Evolutionary conservation across 169 alveolate species (phyloP).

Genomic region (Plasmodium adleri): DNA sequence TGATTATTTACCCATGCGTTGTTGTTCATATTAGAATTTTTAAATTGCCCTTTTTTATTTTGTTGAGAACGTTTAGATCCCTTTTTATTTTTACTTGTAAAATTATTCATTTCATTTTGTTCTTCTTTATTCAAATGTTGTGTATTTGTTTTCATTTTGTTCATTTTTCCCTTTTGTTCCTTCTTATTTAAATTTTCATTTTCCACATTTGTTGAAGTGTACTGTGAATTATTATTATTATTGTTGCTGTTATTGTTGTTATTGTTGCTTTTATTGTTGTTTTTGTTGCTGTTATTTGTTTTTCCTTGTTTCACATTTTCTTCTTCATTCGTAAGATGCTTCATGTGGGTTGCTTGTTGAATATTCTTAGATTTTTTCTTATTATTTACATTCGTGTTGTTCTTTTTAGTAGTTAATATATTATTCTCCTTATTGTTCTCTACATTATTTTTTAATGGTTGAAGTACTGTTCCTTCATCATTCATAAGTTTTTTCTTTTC

Average conservation of each 20-base stretch:
- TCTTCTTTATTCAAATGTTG: neutral
- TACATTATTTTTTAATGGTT: too few species aligned
- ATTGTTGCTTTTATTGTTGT: too few species aligned
- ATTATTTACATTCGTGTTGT: neutral
- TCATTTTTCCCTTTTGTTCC: neutral
- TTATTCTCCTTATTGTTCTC: too few species aligned
- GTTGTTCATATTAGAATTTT: neutral
- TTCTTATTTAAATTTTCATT: slow-evolving; percentile 8
- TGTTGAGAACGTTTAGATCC: neutral
- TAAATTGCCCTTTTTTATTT: slow-evolving; percentile 10
- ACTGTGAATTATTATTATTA: neutral
- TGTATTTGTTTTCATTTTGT: neutral
- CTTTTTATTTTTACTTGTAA: neutral
- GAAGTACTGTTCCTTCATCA: too few species aligned
- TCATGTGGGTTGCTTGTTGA: too few species aligned
- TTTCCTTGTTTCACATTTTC: too few species aligned
- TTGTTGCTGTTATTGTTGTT: too few species aligned
- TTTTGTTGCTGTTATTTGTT: too few species aligned
- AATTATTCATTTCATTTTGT: neutral
- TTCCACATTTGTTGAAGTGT: neutral
- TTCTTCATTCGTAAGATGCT: too few species aligned
- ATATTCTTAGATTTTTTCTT: too few species aligned
- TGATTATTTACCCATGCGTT: neutral
- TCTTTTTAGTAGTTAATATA: too few species aligned
- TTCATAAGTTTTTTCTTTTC: too few species aligned